Conservation (phyloP, 176 grass and related monocot genomes). For the Juncus inflexus region DNA sequence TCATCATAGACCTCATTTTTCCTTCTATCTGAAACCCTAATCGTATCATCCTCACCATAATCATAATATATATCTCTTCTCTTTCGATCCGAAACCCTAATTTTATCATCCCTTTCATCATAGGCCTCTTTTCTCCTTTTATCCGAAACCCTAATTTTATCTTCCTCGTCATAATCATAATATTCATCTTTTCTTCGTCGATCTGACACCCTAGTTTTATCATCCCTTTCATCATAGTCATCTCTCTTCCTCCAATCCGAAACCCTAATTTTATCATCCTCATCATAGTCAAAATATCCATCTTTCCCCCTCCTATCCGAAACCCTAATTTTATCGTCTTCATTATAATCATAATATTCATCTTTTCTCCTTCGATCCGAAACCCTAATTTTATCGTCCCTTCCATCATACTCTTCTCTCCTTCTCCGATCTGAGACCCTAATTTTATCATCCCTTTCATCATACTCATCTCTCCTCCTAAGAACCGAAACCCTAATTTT, state of each 20-base stretch:
- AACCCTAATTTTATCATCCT: slow-evolving; percentile 20
- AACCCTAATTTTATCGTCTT: slow-evolving; percentile 17
- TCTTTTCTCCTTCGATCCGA: slow-evolving; percentile 16
- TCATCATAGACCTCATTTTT: slow-evolving; percentile 7
- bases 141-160: slow-evolving; percentile 32
- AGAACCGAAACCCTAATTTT: slow-evolving; percentile 14
- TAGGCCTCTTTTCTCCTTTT: neutral
- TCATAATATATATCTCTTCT: slow-evolving; percentile 20
- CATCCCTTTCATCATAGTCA: slow-evolving; percentile 23
- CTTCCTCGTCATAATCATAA: slow-evolving; percentile 37
- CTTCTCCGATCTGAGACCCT: slow-evolving; percentile 19
- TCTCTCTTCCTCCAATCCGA: slow-evolving; percentile 20
- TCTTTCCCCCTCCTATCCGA: slow-evolving; percentile 27
- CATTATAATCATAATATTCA: slow-evolving; percentile 19
- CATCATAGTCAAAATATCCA: slow-evolving; percentile 32
- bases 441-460: slow-evolving; percentile 8
- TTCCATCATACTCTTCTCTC: slow-evolving; percentile 2
- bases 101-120: slow-evolving; percentile 25
- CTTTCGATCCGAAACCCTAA: slow-evolving; percentile 15
- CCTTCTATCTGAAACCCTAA: slow-evolving; percentile 12
- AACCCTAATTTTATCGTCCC: slow-evolving; percentile 14
- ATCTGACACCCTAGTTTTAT: slow-evolving; percentile 31
- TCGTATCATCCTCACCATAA: slow-evolving; percentile 13
- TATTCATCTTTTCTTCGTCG: slow-evolving; percentile 23
- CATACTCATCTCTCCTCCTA: slow-evolving; percentile 1